These are phyloP conservation scores for Oryza officinalis DNA, from an alignment of 176 grass and related monocot genomes.

Conservation along the genomic window DNA sequence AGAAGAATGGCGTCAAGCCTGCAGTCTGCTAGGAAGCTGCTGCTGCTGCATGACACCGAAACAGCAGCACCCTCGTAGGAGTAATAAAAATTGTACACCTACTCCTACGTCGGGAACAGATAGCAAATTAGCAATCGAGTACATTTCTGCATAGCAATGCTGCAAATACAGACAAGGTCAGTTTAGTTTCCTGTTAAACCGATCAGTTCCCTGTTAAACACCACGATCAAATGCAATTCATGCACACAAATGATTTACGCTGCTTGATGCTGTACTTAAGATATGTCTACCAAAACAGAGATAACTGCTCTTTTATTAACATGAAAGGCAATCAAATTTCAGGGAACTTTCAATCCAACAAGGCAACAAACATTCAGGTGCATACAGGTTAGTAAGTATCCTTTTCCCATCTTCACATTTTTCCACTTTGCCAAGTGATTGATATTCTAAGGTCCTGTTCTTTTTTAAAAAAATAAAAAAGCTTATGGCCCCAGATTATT, in stretches of 20 bases:
- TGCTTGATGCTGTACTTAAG: background rate
- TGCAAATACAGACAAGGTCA: background rate
- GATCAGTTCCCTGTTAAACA: background rate
- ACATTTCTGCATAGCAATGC: background rate
- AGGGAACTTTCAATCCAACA: background rate
- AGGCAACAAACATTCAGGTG: background rate
- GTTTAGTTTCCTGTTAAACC: background rate
- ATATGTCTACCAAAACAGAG: background rate
- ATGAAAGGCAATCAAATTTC: background rate
- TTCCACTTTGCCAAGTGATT: background rate
- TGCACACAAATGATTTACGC: background rate
- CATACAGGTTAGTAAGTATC: background rate
- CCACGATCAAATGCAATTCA: too few relatives aligned
- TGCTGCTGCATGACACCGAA: background rate
- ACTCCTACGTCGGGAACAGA: background rate
- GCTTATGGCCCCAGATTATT: too few relatives aligned
- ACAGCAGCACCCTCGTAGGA: background rate
- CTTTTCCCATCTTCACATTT: background rate
- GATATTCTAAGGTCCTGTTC: too few relatives aligned
- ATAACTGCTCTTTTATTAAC: background rate
- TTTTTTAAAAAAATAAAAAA: too few relatives aligned
- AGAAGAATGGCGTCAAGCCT: constrained; percentile 13
- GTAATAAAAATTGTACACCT: background rate
- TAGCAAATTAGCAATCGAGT: background rate
- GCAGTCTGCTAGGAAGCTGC: background rate